phyloP scores from a whole-genome alignment of 768 basidiomycete species.

The Chalciporus pseudorubinellus region DNA sequence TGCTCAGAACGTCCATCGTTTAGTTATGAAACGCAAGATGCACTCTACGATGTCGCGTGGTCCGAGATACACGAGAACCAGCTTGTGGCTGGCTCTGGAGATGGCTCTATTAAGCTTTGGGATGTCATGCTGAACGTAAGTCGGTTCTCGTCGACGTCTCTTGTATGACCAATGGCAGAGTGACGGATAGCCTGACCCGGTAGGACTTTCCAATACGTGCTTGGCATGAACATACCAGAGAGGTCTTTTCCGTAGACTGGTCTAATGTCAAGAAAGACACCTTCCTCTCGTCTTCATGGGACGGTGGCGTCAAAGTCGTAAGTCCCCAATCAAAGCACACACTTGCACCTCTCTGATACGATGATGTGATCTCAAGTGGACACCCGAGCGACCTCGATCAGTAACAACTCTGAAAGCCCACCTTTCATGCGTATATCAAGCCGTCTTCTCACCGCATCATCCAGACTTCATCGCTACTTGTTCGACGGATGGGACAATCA shows the following conservation, averaged over 20 bases:
- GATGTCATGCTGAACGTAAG: constrained; percentile 82
- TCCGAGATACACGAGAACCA: constrained; percentile 95
- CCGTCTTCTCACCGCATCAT: constrained; percentile 89
- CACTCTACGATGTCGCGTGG: constrained; percentile 90
- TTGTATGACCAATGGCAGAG: constrained; percentile 23
- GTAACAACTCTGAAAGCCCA: constrained; percentile 82
- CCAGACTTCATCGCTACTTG: constrained; percentile 80
- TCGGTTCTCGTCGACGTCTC: background rate
- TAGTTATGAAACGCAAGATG: constrained; percentile 89
- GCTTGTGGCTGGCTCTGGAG: constrained; percentile 82
- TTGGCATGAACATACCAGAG: constrained; percentile 93
- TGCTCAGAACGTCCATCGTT: constrained; percentile 5
- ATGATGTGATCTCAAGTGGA: constrained; percentile 59
- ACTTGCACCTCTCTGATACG: background rate
- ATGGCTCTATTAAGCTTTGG: constrained; percentile 89
- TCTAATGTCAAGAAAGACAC: constrained; percentile 88
- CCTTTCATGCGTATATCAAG: constrained; percentile 82
- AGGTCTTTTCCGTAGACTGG: constrained; percentile 95
- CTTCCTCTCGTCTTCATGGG: constrained; percentile 90
- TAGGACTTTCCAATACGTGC: constrained; percentile 87
- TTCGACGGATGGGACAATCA: constrained; percentile 82
- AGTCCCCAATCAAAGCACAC: constrained; percentile 28
- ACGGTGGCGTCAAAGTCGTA: constrained; percentile 85
- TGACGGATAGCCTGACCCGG: constrained; percentile 24
- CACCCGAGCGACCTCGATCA: constrained; percentile 76